A percentile compares a stretch with the other conserved stretches of the same genome.
Conservation (phyloP, 1,284 basidiomycete species). For the Cystobasidium pallidum region DNA sequence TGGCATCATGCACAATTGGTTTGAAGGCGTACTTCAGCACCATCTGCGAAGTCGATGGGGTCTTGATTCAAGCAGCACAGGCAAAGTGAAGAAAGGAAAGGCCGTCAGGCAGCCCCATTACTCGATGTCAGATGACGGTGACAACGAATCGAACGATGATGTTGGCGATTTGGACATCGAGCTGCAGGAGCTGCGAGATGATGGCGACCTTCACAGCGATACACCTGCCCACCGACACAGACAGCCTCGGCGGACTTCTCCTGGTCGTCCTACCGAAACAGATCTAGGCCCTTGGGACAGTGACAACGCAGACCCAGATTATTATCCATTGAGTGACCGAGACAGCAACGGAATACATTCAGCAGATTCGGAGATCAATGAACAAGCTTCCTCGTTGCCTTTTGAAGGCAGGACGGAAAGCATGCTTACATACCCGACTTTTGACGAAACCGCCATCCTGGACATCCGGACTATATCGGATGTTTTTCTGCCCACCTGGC, state of each 20-base stretch:
- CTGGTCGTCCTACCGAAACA: neutral
- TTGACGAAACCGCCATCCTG: slow-evolving; percentile 9
- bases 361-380: slow-evolving; percentile 11
- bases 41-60: no score
- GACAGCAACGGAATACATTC: slow-evolving; percentile 7
- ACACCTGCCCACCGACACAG: neutral
- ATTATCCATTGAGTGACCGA: slow-evolving; percentile 12
- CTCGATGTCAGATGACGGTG: no score
- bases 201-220: slow-evolving; percentile 6
- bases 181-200: neutral
- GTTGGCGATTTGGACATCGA: neutral
- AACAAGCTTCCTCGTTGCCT: neutral
- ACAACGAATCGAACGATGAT: neutral
- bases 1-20: no score
- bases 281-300: slow-evolving; percentile 10
- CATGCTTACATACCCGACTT: neutral
- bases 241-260: slow-evolving; percentile 6
- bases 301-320: slow-evolving; percentile 13
- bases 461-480: slow-evolving; percentile 23
- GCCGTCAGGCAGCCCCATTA: no score
- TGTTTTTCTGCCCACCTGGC: slow-evolving; percentile 38
- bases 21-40: no score
- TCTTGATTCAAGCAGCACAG: no score
- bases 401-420: neutral
- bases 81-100: no score